phyloP scores from a whole-genome alignment of 768 basidiomycete genomes.

The Cantharellus cinnabarinus region DNA sequence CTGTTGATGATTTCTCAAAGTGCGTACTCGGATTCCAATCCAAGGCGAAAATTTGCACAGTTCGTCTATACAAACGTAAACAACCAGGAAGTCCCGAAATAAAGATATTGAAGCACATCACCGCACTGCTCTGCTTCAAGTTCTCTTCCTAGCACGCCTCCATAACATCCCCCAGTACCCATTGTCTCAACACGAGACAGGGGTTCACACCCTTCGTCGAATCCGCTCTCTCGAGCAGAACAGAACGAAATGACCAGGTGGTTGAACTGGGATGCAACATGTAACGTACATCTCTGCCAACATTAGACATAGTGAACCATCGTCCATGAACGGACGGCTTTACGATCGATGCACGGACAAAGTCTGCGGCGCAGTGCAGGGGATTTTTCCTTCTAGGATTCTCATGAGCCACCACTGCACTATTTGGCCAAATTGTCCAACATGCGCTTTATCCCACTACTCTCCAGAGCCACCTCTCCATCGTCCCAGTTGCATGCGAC shows the following conservation, averaged over 20 bases:
- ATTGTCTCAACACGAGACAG: constrained; percentile 81
- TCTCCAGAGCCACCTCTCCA: neutral
- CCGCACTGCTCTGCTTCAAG: constrained; percentile 31
- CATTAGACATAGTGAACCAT: neutral
- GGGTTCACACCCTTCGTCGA: constrained; percentile 54
- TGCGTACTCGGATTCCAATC: no score
- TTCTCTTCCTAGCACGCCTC: constrained; percentile 45
- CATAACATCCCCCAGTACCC: constrained; percentile 91
- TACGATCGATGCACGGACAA: neutral
- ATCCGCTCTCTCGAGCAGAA: constrained; percentile 16
- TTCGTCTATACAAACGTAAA: no score
- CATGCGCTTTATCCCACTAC: neutral
- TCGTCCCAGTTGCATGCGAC: neutral
- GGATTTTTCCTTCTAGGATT: neutral
- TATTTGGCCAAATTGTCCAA: neutral
- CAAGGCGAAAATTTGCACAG: no score
- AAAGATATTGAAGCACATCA: no score
- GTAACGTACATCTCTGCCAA: neutral
- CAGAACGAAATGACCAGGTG: no score
- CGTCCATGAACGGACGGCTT: neutral
- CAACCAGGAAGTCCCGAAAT: no score
- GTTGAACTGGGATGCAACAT: no score
- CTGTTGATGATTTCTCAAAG: no score
- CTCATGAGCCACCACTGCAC: neutral
- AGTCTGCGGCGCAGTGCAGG: neutral